Base-by-base conservation (phyloP, 176 grass and related monocot genomes). In the Triticum urartu region DNA sequence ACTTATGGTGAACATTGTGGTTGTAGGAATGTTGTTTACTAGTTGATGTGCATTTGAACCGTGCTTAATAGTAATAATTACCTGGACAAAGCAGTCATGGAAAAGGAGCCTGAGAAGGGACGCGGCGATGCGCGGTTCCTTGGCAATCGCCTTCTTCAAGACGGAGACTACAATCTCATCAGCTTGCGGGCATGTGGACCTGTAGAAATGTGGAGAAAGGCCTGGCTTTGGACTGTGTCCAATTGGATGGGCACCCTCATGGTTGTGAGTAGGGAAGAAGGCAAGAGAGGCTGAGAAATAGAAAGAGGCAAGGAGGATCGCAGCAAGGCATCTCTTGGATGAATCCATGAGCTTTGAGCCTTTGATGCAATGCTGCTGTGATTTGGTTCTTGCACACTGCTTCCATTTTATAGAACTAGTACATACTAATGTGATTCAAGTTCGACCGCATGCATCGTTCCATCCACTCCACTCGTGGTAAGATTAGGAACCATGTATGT, bases 61-160 rank as follows among this genome's bases (percentile, higher is more conserved):
- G 13, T 39, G 17, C 64, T 91, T 54, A 54, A 18, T 18, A 18
- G 6, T 18, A 18, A 18, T 9, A 9, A 59, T 59, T 77, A 97
- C 94, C 88, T 97, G 90, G 80, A 97, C 94, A 77, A 97, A 94
- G 83, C 94, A 91, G 83, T 92, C 92, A 65, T 94, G 92, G 74
- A 97, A 97, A 21, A 85, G 86, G 81, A 97, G 88, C 88, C 90
- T 87, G 60, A 97, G 90, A 72, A 97, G 92, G 60, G 92, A 91
- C 64, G 94, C 90, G 59, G 90, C 90, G 24, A 94, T 94, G 66
- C 90, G 32, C 50, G 30, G 92, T 58, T 94, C 88, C 72, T 92
- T 83, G 15, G 77, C 78, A 3, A 94, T 92, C 54, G 92, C 86
- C 74, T 91, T 92, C 80, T 97, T 88, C 21, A 94, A 25, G 80